Evolutionary conservation across 2,329 filamentous ascomycete species (phyloP).

Genomic region (Monilinia fructicola): DNA sequence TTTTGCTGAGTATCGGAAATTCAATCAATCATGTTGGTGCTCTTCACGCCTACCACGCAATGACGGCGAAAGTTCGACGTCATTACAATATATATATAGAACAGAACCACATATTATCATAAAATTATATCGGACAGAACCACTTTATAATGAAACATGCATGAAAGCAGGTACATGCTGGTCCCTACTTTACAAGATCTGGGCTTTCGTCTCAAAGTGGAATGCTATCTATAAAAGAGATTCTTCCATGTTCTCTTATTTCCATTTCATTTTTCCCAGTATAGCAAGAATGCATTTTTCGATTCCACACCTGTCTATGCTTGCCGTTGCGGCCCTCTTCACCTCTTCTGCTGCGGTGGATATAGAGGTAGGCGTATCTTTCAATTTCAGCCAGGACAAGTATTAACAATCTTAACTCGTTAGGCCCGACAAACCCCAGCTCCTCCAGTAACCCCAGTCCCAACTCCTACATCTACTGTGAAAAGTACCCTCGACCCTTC

Average conservation of each 20-base stretch:
- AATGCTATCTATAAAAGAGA: background rate
- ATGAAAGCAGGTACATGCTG: conserved; percentile 2
- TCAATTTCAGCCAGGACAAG: background rate
- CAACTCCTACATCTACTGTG: background rate
- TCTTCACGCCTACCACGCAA: background rate
- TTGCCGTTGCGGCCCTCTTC: background rate
- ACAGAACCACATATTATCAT: conserved; percentile 7
- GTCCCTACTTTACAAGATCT: background rate
- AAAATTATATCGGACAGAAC: background rate
- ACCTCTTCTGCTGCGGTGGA: background rate
- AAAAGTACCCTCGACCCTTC: background rate
- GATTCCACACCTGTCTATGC: background rate
- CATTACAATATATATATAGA: conserved; percentile 3
- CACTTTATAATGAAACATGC: conserved; percentile 11
- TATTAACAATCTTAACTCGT: background rate
- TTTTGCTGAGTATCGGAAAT: too few species aligned
- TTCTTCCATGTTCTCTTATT: background rate
- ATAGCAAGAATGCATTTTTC: background rate
- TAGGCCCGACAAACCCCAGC: background rate
- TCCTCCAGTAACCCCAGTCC: background rate
- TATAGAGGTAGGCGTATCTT: background rate
- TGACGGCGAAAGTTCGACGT: conserved; percentile 2
- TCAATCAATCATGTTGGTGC: background rate
- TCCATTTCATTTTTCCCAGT: background rate
- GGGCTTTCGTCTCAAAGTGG: background rate